Evolutionary conservation across 164 flowering plant species (phyloP).

Genomic region (Brasenia schreberi): DNA sequence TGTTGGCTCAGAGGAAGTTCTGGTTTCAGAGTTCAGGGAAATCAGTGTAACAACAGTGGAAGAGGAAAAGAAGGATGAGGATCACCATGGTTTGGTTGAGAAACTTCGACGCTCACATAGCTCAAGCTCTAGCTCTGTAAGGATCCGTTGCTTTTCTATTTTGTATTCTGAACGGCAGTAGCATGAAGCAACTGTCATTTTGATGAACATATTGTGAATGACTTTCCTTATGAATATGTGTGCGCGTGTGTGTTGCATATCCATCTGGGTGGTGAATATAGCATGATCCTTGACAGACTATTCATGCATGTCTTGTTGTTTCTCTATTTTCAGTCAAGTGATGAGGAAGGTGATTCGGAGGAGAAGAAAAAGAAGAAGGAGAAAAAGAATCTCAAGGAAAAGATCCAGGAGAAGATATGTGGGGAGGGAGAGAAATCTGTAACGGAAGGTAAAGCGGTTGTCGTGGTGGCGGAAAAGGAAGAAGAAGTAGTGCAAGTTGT

Average conservation of each 20-base stretch:
- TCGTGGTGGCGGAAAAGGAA: slow-evolving; percentile 16
- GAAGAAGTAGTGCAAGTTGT: not conserved
- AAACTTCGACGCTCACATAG: slow-evolving; percentile 54
- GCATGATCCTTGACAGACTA: not conserved
- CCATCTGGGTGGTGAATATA: not conserved
- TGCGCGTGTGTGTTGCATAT: not conserved
- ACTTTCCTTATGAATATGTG: too few relatives aligned
- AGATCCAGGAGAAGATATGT: slow-evolving; percentile 28
- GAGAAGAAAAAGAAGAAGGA: slow-evolving; percentile 38
- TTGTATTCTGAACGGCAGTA: not conserved
- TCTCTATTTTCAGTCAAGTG: slow-evolving; percentile 35
- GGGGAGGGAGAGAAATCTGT: slow-evolving; percentile 12
- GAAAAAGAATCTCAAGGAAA: slow-evolving; percentile 53
- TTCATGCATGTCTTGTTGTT: not conserved
- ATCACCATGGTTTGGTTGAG: slow-evolving; percentile 24
- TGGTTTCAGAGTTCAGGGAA: slow-evolving; percentile 13
- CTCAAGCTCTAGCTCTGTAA: slow-evolving; percentile 53
- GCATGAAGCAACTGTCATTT: not conserved
- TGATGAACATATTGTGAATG: not conserved
- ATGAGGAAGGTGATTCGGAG: slow-evolving; percentile 43
- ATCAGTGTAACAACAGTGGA: not conserved
- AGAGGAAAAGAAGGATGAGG: slow-evolving; percentile 3
- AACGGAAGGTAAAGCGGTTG: slow-evolving; percentile 19
- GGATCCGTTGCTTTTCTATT: slow-evolving; percentile 7
- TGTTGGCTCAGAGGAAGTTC: slow-evolving; percentile 9